phyloP scores from a whole-genome alignment of 2,329 filamentous ascomycete genomes.

The Cucurbitaria berberidis region DNA sequence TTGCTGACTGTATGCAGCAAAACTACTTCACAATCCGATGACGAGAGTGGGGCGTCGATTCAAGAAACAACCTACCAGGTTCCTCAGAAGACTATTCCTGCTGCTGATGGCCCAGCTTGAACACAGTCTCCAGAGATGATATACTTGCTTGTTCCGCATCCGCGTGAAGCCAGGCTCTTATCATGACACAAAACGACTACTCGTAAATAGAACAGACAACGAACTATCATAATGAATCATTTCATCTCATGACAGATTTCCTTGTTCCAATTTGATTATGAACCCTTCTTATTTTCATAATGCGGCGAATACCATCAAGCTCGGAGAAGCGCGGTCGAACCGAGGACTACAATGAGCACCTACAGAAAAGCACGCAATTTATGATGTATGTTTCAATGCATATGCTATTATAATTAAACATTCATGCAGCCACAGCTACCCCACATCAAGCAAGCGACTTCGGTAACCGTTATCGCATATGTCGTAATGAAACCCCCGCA shows the following conservation, averaged over 20 bases:
- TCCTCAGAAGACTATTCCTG: constrained; percentile 5
- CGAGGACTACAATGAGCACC: too few species aligned
- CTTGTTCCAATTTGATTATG: too few species aligned
- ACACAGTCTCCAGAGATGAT: not conserved
- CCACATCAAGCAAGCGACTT: constrained; percentile 8
- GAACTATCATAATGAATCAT: too few species aligned
- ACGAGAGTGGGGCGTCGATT: constrained; percentile 13
- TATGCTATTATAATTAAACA: not conserved
- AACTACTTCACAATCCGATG: constrained; percentile 1
- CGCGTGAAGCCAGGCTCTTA: not conserved
- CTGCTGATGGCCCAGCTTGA: constrained; percentile 2
- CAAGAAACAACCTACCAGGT: constrained; percentile 2
- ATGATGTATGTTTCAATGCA: not conserved
- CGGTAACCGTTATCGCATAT: constrained; percentile 18
- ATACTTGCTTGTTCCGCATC: not conserved
- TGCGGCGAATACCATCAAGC: too few species aligned
- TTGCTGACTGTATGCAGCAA: not conserved
- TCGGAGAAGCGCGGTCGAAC: too few species aligned
- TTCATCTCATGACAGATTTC: too few species aligned
- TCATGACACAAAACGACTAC: not conserved
- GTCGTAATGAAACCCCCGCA: constrained; percentile 27
- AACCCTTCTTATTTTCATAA: too few species aligned
- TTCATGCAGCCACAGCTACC: not conserved
- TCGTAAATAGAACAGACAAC: too few species aligned
- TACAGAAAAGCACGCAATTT: constrained; percentile 4